Percentiles rank a stretch among this genome's conserved stretches.
phyloP scores from a whole-genome alignment of 257 asterid genomes.

The Przewalskia tangutica region DNA sequence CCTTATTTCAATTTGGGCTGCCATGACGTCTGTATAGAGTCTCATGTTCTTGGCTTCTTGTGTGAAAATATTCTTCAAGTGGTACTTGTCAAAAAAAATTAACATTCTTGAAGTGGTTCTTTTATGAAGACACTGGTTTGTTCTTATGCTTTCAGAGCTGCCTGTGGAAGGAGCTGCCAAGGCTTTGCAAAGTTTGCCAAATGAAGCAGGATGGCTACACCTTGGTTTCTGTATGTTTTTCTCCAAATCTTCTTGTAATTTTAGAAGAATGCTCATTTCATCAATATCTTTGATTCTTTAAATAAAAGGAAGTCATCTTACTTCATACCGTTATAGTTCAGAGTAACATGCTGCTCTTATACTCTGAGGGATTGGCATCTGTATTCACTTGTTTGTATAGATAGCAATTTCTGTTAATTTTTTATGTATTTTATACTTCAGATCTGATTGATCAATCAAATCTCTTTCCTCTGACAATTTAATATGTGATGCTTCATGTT shows the following conservation, averaged over 20 bases:
- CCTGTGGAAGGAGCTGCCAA: conserved; percentile 70
- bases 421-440: no score
- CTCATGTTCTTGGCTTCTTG: not conserved
- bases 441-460: no score
- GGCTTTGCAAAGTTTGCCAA: conserved; percentile 69
- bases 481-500: no score
- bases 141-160: conserved; percentile 53
- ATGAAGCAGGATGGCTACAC: conserved; percentile 70
- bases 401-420: no score
- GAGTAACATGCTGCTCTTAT: no score
- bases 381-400: no score
- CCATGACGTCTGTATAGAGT: not conserved
- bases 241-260: not conserved
- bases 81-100: not conserved
- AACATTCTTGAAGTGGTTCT: not conserved
- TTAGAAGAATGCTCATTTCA: not conserved
- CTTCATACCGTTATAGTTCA: conserved; percentile 10
- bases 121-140: not conserved
- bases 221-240: conserved; percentile 60
- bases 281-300: not conserved
- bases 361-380: no score
- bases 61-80: not conserved
- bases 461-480: no score
- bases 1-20: not conserved
- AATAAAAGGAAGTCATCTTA: not conserved